A percentile compares a stretch with the other conserved stretches of the same genome.
These are phyloP conservation scores for Arthrobotrys conoides DNA, from an alignment of 2,329 filamentous ascomycete species.

Conservation along the genomic window DNA sequence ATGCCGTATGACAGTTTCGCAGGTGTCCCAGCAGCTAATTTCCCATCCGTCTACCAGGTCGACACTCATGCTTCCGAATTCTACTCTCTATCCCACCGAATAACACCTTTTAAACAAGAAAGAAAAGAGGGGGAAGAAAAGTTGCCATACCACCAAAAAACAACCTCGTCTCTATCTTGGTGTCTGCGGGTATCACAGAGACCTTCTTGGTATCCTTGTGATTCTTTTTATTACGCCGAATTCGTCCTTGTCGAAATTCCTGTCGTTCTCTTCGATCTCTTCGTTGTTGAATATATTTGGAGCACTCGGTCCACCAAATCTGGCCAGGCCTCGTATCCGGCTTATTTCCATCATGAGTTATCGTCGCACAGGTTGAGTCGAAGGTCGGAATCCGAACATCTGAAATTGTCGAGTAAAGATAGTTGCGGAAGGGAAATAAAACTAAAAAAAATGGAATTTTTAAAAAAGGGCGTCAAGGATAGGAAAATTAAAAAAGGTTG, in stretches of 20 bases:
- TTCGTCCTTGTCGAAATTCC: constrained; percentile 32
- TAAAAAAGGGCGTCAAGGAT: neutral
- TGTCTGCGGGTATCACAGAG: constrained; percentile 36
- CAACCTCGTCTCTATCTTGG: constrained; percentile 11
- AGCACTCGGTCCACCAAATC: constrained; percentile 53
- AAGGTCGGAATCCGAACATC: constrained; percentile 38
- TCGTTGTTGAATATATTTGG: constrained; percentile 33
- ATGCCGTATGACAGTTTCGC: constrained; percentile 35
- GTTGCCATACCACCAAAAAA: constrained; percentile 38
- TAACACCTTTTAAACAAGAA: neutral
- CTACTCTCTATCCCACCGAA: neutral
- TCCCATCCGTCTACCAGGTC: constrained; percentile 21
- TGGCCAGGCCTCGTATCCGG: constrained; percentile 44
- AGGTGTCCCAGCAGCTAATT: neutral
- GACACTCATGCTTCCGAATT: neutral
- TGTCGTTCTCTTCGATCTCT: constrained; percentile 37
- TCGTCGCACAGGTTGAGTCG: constrained; percentile 42
- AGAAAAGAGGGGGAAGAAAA: neutral
- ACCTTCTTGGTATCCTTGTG: constrained; percentile 25
- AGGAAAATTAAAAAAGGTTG: constrained; percentile 1
- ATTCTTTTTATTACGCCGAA: constrained; percentile 41
- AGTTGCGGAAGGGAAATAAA: neutral
- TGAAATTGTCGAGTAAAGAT: constrained; percentile 31
- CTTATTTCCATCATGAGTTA: constrained; percentile 59
- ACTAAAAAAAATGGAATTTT: constrained; percentile 4